Percentiles rank a stretch among this genome's conserved stretches.
phyloP scores from a whole-genome alignment of 305 asterid species.

The Fraxinus sp. region DNA sequence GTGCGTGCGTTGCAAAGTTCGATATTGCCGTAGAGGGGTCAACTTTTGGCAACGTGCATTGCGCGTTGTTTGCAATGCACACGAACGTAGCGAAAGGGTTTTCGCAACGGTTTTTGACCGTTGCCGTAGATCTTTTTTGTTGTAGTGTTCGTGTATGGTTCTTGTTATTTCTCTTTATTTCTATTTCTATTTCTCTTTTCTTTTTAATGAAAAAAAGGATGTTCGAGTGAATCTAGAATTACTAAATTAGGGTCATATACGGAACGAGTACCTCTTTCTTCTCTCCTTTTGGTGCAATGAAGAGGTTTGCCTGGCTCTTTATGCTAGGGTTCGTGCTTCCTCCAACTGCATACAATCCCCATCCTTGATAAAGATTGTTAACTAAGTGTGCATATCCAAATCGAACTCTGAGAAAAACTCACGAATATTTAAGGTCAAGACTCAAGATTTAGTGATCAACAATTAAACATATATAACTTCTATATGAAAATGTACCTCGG shows the following conservation, averaged over 20 bases:
- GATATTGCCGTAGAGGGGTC: too few species aligned
- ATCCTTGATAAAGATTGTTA: conserved; percentile 75
- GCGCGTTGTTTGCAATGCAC: too few species aligned
- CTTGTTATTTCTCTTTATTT: too few species aligned
- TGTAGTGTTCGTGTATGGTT: neutral
- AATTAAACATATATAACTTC: neutral
- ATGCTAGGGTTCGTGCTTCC: conserved; percentile 82
- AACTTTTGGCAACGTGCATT: too few species aligned
- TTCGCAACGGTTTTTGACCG: too few species aligned
- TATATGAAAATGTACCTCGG: conserved; percentile 49
- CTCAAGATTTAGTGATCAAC: neutral
- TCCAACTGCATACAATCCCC: conserved; percentile 86
- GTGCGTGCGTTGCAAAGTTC: too few species aligned
- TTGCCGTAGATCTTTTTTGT: too few species aligned
- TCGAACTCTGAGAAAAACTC: conserved; percentile 42
- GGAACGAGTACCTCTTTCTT: conserved; percentile 55
- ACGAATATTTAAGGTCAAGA: too few species aligned
- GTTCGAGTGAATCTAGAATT: neutral
- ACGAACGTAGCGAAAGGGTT: too few species aligned
- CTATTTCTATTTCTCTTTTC: neutral
- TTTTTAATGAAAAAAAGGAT: neutral
- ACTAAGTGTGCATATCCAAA: conserved; percentile 85
- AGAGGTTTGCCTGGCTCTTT: conserved; percentile 79
- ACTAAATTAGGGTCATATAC: neutral
- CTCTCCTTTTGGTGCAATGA: conserved; percentile 59